A percentile compares a stretch with the other conserved stretches of the same genome.
phyloP scores from a whole-genome alignment of 2,329 filamentous ascomycete species.

The Fusarium verrucosum region DNA sequence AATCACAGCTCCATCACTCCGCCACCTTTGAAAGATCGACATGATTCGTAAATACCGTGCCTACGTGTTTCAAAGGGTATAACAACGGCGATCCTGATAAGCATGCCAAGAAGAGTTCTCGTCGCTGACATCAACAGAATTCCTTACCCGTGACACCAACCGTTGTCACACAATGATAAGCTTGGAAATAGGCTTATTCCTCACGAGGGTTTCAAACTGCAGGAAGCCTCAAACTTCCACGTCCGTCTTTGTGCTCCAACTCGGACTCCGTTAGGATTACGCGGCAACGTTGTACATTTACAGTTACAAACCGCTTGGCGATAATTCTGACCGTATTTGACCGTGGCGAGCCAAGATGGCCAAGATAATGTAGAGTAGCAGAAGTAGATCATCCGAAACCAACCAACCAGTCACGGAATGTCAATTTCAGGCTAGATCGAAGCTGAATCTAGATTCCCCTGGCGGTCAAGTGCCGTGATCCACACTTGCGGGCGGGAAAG shows the following conservation, averaged over 20 bases:
- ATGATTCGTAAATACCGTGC: conserved; percentile 15
- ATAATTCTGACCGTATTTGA: not conserved
- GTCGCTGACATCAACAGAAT: conserved; percentile 1
- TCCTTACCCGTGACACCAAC: not conserved
- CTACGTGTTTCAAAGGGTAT: too few species aligned
- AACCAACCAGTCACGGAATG: conserved; percentile 14
- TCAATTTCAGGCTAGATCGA: conserved; percentile 36
- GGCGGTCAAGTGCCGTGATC: conserved; percentile 35
- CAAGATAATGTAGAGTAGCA: not conserved
- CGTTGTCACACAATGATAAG: conserved; percentile 37
- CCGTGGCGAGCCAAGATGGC: not conserved
- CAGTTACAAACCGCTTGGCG: conserved; percentile 15
- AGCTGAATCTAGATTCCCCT: conserved; percentile 18
- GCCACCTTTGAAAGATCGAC: conserved; percentile 26
- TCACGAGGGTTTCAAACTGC: conserved; percentile 12
- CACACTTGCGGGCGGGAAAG: conserved; percentile 32
- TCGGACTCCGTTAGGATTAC: conserved; percentile 27
- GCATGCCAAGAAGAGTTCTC: not conserved
- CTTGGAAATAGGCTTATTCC: conserved; percentile 37
- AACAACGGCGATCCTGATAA: conserved; percentile 32
- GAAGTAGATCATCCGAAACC: conserved; percentile 8
- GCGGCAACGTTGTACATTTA: conserved; percentile 35
- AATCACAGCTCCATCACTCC: conserved; percentile 6
- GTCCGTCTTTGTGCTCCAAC: not conserved
- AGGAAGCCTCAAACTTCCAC: conserved; percentile 24